A percentile compares a stretch with the other conserved stretches of the same genome.
Evolutionary conservation across 139 green algal species (phyloP).

Genomic region (Mesostigma viride): DNA sequence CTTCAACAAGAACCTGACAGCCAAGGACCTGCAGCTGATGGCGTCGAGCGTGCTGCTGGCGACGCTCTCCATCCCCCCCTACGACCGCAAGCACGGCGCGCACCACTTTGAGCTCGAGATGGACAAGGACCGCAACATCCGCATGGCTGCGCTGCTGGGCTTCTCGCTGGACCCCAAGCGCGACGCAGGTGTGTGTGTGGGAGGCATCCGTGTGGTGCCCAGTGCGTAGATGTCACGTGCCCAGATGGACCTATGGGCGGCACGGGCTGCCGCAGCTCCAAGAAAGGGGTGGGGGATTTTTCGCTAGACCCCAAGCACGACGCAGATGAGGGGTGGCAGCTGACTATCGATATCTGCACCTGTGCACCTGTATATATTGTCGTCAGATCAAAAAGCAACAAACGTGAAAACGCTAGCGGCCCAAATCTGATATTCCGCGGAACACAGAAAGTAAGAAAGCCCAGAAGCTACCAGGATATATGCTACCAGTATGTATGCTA

Average conservation of each 20-base stretch:
- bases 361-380: too few relatives aligned
- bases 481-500: too few relatives aligned
- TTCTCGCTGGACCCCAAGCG: constrained; percentile 54
- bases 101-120: constrained; percentile 40
- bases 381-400: too few relatives aligned
- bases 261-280: constrained; percentile 70
- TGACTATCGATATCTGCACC: too few relatives aligned
- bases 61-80: constrained; percentile 79
- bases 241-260: too few relatives aligned
- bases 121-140: constrained; percentile 71
- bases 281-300: constrained; percentile 88
- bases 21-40: constrained; percentile 54
- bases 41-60: constrained; percentile 81
- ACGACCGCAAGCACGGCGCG: constrained; percentile 46
- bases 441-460: too few relatives aligned
- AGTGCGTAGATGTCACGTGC: too few relatives aligned
- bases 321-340: too few relatives aligned
- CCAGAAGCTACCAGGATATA: too few relatives aligned
- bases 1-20: constrained; percentile 74
- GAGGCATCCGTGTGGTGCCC: too few relatives aligned
- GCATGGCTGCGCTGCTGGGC: constrained; percentile 88
- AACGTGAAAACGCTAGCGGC: too few relatives aligned
- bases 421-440: too few relatives aligned
- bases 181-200: constrained; percentile 35
- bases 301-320: constrained; percentile 44